These are phyloP conservation scores for Piper betle DNA, from an alignment of 164 flowering plant genomes.

Conservation along the genomic window DNA sequence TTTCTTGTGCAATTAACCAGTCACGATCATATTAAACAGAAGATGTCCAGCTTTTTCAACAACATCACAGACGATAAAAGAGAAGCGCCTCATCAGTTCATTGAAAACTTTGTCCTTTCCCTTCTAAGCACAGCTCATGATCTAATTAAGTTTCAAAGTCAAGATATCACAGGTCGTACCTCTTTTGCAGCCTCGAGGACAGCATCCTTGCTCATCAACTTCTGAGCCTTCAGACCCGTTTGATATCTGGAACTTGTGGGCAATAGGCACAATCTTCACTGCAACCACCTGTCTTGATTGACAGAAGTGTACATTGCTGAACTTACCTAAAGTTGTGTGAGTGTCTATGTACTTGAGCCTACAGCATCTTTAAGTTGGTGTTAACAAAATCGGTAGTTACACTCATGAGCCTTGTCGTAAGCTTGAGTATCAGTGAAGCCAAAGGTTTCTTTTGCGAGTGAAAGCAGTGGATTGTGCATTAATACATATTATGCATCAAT, in stretches of 20 bases:
- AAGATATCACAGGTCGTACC: slow-evolving; percentile 21
- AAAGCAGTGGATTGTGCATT: background rate
- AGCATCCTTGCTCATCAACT: slow-evolving; percentile 74
- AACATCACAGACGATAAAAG: too few relatives aligned
- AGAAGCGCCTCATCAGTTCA: too few relatives aligned
- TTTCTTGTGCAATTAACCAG: too few relatives aligned
- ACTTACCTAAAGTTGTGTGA: slow-evolving; percentile 96
- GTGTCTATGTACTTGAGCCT: slow-evolving; percentile 99
- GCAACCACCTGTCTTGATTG: slow-evolving; percentile 96
- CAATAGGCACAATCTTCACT: slow-evolving; percentile 99
- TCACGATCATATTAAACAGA: too few relatives aligned
- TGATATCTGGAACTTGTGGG: slow-evolving; percentile 85
- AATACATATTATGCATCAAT: background rate
- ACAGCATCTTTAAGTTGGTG: slow-evolving; percentile 2
- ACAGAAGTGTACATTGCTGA: slow-evolving; percentile 95
- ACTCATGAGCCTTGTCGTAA: too few relatives aligned
- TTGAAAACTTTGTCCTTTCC: too few relatives aligned
- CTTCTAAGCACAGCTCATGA: too few relatives aligned
- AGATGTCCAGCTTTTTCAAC: too few relatives aligned
- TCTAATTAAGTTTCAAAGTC: background rate
- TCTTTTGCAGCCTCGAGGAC: slow-evolving; percentile 76
- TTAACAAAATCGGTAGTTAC: background rate
- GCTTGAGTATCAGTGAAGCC: background rate
- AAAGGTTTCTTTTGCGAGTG: background rate
- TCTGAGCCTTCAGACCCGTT: slow-evolving; percentile 84